Conservation (phyloP, 78 protist genomes). For the Acrasis kona region DNA sequence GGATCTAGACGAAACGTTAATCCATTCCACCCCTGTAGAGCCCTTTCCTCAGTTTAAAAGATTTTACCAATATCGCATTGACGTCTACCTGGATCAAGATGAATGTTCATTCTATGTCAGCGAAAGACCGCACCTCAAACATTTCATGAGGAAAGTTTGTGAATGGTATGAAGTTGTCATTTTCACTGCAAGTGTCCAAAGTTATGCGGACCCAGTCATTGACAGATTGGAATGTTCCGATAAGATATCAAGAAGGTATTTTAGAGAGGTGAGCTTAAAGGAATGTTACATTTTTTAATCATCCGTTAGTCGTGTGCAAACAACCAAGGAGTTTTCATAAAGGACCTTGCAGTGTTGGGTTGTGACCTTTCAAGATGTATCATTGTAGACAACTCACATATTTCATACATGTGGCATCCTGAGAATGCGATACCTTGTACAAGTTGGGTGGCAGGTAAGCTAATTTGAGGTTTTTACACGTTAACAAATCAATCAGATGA, state of each 20-base stretch:
- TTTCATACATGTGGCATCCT: slow-evolving; percentile 37
- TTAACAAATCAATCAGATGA: neutral
- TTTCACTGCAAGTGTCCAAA: slow-evolving; percentile 62
- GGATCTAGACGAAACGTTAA: slow-evolving; percentile 76
- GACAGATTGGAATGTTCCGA: slow-evolving; percentile 49
- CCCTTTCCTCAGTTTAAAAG: too few species aligned
- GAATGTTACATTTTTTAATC: too few species aligned
- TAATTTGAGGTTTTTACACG: neutral
- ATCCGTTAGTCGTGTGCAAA: slow-evolving; percentile 30
- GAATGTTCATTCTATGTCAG: slow-evolving; percentile 44
- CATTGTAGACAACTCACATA: slow-evolving; percentile 66
- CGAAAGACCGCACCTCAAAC: slow-evolving; percentile 60
- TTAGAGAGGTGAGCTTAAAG: too few species aligned
- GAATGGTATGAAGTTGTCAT: slow-evolving; percentile 66
- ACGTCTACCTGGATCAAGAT: neutral
- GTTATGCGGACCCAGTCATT: slow-evolving; percentile 65
- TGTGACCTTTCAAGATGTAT: slow-evolving; percentile 44
- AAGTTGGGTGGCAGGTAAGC: slow-evolving; percentile 45
- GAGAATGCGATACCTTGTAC: slow-evolving; percentile 67
- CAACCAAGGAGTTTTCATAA: slow-evolving; percentile 43
- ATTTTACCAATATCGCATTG: neutral
- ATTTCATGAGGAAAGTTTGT: slow-evolving; percentile 42
- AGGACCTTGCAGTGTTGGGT: slow-evolving; percentile 42
- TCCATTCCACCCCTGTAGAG: slow-evolving; percentile 35
- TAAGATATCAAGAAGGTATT: slow-evolving; percentile 12